A percentile compares a stretch with the other conserved stretches of the same genome.
These are phyloP conservation scores for Lachnellula hyalina DNA, from an alignment of 2,329 filamentous ascomycete genomes.

Conservation along the genomic window DNA sequence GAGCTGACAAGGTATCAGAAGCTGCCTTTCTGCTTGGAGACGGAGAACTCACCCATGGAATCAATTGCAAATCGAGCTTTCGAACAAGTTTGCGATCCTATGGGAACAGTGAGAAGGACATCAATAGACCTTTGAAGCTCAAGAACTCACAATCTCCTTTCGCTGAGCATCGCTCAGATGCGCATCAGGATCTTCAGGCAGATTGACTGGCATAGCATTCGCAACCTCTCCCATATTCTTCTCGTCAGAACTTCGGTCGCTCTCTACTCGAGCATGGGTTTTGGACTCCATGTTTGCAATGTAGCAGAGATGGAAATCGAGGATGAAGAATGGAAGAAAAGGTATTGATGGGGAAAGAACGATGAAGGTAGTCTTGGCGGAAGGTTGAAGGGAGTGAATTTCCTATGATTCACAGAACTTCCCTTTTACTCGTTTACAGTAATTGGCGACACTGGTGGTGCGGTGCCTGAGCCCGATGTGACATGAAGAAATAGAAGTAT, in stretches of 20 bases:
- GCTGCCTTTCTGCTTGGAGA: constrained; percentile 34
- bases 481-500: background rate
- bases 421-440: background rate
- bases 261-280: background rate
- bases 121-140: background rate
- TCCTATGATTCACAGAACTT: background rate
- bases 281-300: background rate
- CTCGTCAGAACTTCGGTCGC: constrained; percentile 6
- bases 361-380: background rate
- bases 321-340: background rate
- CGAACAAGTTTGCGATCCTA: constrained; percentile 13
- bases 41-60: constrained; percentile 46
- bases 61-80: constrained; percentile 16
- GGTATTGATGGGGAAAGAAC: background rate
- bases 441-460: background rate
- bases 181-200: constrained; percentile 49
- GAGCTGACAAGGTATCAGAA: constrained; percentile 32
- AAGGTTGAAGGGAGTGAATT: background rate
- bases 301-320: background rate
- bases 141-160: constrained; percentile 47
- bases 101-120: background rate
- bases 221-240: background rate
- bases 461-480: background rate
- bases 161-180: constrained; percentile 57
- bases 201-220: background rate